phyloP scores from a whole-genome alignment of 306 rosid species.

The Notholithocarpus densiflorus region DNA sequence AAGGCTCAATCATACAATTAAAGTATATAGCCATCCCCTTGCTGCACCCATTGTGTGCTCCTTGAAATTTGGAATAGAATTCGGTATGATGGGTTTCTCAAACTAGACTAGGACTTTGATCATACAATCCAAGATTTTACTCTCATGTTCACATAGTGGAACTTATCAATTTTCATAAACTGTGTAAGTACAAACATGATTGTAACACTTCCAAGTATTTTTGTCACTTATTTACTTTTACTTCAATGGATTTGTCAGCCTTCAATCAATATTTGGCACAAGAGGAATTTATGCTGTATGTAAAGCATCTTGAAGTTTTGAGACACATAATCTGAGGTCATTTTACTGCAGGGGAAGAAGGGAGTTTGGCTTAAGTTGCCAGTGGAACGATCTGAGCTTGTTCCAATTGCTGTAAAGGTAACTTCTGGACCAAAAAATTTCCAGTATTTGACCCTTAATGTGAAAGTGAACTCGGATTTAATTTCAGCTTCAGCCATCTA shows the following conservation, averaged over 20 bases:
- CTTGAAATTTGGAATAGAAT: neutral
- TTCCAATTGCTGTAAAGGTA: constrained; percentile 87
- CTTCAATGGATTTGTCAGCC: neutral
- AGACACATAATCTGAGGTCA: neutral
- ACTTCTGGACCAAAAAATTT: neutral
- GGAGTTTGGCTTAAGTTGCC: constrained; percentile 95
- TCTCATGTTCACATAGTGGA: neutral
- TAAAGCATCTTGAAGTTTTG: neutral
- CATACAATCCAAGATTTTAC: neutral
- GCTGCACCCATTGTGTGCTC: too few relatives aligned
- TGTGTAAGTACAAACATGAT: neutral
- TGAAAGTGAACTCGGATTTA: neutral
- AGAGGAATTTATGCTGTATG: neutral
- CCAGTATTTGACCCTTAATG: neutral
- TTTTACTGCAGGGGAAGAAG: constrained; percentile 74
- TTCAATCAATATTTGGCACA: neutral
- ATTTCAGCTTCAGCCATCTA: neutral
- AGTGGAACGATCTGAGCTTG: constrained; percentile 64
- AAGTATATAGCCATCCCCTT: too few relatives aligned
- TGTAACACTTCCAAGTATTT: neutral
- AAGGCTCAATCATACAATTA: neutral
- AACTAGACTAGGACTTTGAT: neutral
- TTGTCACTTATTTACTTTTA: neutral
- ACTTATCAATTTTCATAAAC: neutral
- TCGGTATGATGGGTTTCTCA: neutral